phyloP scores from a whole-genome alignment of 1,139 yeast species.

The Protomyces lactucae-debilis region DNA sequence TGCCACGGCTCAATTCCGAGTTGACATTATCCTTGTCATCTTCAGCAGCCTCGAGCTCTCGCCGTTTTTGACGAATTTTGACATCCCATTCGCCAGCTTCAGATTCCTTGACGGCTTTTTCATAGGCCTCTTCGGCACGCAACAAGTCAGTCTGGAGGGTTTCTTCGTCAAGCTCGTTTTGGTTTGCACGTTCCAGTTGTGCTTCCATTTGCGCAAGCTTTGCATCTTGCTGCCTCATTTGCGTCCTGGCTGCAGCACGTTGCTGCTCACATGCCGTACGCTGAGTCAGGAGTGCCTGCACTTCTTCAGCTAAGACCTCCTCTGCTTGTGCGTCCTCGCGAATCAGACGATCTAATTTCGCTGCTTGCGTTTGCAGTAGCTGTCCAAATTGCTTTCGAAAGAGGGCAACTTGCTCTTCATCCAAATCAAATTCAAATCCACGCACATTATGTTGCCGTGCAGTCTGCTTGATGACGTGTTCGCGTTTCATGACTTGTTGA shows the following conservation, averaged over 20 bases:
- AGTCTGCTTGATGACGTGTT: conserved; percentile 32
- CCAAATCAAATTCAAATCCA: conserved; percentile 30
- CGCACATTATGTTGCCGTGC: conserved; percentile 28
- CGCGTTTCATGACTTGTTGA: conserved; percentile 36
- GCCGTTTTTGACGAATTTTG: conserved; percentile 31
- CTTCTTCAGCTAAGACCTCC: conserved; percentile 33
- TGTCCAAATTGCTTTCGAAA: conserved; percentile 27
- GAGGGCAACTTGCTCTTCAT: conserved; percentile 30
- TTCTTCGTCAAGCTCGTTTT: conserved; percentile 45
- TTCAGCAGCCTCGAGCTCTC: conserved; percentile 38
- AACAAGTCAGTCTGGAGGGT: conserved; percentile 42
- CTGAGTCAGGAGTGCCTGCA: conserved; percentile 41
- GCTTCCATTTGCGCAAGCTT: conserved; percentile 42
- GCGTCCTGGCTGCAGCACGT: conserved; percentile 42
- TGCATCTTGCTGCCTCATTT: conserved; percentile 38
- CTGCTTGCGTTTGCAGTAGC: conserved; percentile 32
- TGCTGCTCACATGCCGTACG: conserved; percentile 47
- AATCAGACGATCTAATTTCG: conserved; percentile 25
- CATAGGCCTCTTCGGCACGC: conserved; percentile 30
- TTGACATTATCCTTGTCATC: conserved; percentile 47
- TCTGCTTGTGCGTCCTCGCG: conserved; percentile 32
- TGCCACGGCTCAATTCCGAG: conserved; percentile 42
- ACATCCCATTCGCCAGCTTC: conserved; percentile 27
- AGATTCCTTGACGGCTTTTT: conserved; percentile 23
- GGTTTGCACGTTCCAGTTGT: conserved; percentile 42